These are phyloP conservation scores for Trametes cingulata DNA, from an alignment of 768 basidiomycete genomes.

Conservation along the genomic window DNA sequence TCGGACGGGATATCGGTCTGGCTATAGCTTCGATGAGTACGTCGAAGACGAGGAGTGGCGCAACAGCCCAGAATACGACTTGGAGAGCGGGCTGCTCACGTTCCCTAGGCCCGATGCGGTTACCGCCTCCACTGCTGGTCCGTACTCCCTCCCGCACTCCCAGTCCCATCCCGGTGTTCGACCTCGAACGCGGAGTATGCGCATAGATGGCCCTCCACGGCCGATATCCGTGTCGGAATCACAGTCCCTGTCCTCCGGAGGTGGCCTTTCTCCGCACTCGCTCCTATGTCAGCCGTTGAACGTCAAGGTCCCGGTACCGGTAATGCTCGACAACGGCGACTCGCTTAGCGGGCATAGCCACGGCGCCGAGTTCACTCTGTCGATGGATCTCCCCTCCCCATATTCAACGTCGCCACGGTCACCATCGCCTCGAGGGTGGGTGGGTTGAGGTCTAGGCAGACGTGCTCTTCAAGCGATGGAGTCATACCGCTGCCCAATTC, in stretches of 20 bases:
- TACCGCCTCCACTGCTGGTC: background rate
- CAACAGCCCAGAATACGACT: conserved; percentile 10
- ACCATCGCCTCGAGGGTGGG: conserved; percentile 10
- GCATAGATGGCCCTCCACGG: conserved; percentile 8
- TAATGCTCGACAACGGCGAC: conserved; percentile 16
- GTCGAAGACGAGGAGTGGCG: conserved; percentile 16
- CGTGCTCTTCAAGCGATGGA: background rate
- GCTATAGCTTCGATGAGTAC: conserved; percentile 12
- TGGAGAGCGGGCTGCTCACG: conserved; percentile 14
- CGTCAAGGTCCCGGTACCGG: conserved; percentile 17
- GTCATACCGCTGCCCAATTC: too few species aligned
- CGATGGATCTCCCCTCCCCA: conserved; percentile 26
- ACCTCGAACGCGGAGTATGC: conserved; percentile 30
- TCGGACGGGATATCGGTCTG: conserved; percentile 2
- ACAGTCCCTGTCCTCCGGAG: conserved; percentile 8
- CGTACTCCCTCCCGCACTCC: conserved; percentile 7
- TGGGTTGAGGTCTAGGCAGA: background rate
- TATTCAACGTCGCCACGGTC: conserved; percentile 12
- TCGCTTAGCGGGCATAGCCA: background rate
- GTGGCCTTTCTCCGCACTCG: conserved; percentile 13
- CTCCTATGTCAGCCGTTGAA: conserved; percentile 16
- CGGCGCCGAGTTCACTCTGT: conserved; percentile 27
- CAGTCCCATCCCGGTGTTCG: conserved; percentile 22
- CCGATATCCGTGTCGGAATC: conserved; percentile 6
- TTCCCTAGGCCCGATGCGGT: conserved; percentile 8